Evolutionary conservation across 2,329 filamentous ascomycete species (phyloP), one percentile per base, ranked within the genome.

Genomic region (Rutstroemia sydowiana): DNA sequence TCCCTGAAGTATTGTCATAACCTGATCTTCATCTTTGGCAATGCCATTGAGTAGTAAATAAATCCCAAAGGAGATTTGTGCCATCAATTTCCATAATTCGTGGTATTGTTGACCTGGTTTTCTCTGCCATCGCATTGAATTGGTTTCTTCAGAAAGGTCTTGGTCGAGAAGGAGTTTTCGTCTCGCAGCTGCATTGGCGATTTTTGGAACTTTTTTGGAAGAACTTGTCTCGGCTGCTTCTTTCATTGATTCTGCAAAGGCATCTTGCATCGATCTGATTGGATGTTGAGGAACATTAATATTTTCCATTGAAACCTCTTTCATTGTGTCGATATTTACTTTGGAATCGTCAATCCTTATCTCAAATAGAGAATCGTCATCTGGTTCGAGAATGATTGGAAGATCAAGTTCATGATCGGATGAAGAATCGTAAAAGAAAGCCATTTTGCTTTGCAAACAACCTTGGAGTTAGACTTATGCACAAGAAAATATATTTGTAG

Each of bases 11-110:
- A 97, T 97, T 58, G 78, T 83, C 57, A 95, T 84, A 11, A 96
- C 92, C 66, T 95, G 88, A 31, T 82, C 77, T 59, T 95, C 87
- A 60, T 88, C 95, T 69, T 92, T 95, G 48, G 93, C 91, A 67
- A 95, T 81, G 55, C 84, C 83, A 63, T 91, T 84, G 51, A 95
- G 81, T 52, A 97, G 72, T 41, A 97, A 75, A 67, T 96, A 91
- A 34, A 97, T 84, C 18, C 93, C 92, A 68, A 97, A 97, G 1
- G 89, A 85, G 60, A 97, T 91, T 69, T 97, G 92, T 14, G 92
- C 84, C 65, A 95, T 80, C 45, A 96, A 79, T 71, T 96, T 96
- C 74, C 85, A 85, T 54, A 97, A 73, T 57, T 95, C 89, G 65
- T 97, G 93, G 64, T 89, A 85, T 63, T 81, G 79, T 66, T 93